Evolutionary conservation across 2,329 filamentous ascomycete species (phyloP), one percentile per base, ranked within the genome.

Genomic region (Metarhizium robertsii): DNA sequence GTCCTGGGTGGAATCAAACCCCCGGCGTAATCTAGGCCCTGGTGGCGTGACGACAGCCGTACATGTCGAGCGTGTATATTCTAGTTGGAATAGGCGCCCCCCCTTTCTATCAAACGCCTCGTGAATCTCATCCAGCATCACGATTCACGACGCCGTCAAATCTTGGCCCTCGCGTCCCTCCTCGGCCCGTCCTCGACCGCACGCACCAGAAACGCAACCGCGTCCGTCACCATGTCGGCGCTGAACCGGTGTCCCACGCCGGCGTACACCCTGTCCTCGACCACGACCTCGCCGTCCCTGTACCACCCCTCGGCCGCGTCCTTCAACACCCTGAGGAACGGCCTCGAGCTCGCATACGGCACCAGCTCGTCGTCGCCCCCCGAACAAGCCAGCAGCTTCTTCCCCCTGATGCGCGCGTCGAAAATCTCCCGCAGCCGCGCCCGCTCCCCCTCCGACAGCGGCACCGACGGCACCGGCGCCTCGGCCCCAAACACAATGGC

Each of bases 331-430:
- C 75, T 68, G 25, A 88, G 59, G 58, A 92, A 87, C 0, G 80
- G 76, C 64, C 79, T 73, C 3, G 78, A 78, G 54, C 75, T 79
- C 29, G 71, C 70, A 62, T 88, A 87, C 14, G 89, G 88, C 16
- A 94, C 89, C 3, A 92, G 70, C 62, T 83, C 84, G 65, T 94
- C 89, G 1, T 74, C 79, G 0, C 73, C 83, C 2, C 87, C 87
- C 1, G 82, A 85, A 56, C 86, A 79, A 45, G 83, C 73, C 29
- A 90, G 72, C 30, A 90, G 72, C 58, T 73, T 80, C 73, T 90
- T 91, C 1, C 82, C 83, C 6, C 71, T 70, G 7, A 89, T 63
- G 2, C 72, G 74, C 3, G 68, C 59, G 36, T 81, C 75, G 0
- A 84, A 67, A 6, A 83, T 61, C 2, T 64, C 60, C 13, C 71